Evolutionary conservation across 345 rosid genomes (phyloP), one percentile per base, ranked within the genome.

Genomic region (Linum lewisii): DNA sequence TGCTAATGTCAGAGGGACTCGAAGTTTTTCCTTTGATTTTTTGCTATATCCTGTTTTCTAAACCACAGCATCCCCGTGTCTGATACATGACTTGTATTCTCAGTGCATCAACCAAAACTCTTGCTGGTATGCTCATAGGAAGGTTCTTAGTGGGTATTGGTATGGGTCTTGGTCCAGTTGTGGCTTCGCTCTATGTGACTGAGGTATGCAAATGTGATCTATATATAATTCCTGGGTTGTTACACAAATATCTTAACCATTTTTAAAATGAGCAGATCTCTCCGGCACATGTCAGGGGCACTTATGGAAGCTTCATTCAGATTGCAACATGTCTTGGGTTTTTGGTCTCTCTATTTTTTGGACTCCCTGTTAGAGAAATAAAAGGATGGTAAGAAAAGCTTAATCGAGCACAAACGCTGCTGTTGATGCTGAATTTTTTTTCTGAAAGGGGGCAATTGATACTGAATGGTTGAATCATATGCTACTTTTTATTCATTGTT

Each of bases 271-370:
- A 66, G 47, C 79, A 93, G 99, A 77, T 93, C 60, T 93, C 97
- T 68, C 99, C 99, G 64, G 69, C 99, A 66, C 82, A 71, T 76
- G 87, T 93, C 67, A 83, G 99, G 83, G 99, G 99, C 50, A 92
- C 98, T 25, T 88, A 82, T 74, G 98, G 98, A 75, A 77, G 90
- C 81, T 86, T 86, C 66, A 76, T 92, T 65, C 98, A 92, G 77
- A 92, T 88, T 71, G 93, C 98, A 21, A 87, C 97, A 11, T 86
- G 99, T 75, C 80, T 93, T 70, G 99, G 99, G 67, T 77, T 93
- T 57, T 74, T 93, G 95, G 94, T 68, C 24, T 79, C 97, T 59
- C 78, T 93, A 21, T 74, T 87, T 72, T 77, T 93, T 63, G 99
- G 97, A 61, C 79, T 89, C 58, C 99, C 97, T 52, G 88, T 87